phyloP scores from a whole-genome alignment of 257 asterid species.

The Apocynum venetum region DNA sequence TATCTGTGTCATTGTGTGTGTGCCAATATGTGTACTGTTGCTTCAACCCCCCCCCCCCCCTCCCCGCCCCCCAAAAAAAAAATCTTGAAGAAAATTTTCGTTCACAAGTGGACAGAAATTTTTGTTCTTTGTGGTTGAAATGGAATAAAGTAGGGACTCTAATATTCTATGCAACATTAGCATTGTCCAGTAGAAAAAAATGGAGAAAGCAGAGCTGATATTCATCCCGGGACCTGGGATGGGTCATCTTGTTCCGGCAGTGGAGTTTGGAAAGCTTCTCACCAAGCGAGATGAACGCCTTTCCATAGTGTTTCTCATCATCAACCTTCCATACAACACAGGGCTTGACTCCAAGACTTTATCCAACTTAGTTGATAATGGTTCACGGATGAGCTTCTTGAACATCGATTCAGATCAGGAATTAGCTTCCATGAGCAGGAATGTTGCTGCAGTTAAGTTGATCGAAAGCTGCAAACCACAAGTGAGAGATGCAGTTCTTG shows the following conservation, averaged over 20 bases:
- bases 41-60: no score
- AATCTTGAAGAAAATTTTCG: no score
- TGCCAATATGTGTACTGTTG: no score
- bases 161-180: neutral
- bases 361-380: neutral
- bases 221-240: conserved; percentile 60
- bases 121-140: no score
- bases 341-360: conserved; percentile 10
- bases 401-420: conserved; percentile 5
- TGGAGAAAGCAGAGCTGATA: conserved; percentile 17
- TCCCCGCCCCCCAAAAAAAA: no score
- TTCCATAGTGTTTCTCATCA: conserved; percentile 41
- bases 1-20: no score
- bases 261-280: conserved; percentile 45
- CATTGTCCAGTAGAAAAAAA: neutral
- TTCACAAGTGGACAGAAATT: no score
- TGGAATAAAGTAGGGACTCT: no score
- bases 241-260: conserved; percentile 51
- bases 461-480: conserved; percentile 23
- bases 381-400: conserved; percentile 25
- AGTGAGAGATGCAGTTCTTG: conserved; percentile 31
- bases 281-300: conserved; percentile 24
- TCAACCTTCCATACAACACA: conserved; percentile 24
- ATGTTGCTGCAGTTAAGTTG: neutral
- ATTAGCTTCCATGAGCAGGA: conserved; percentile 1